Conservation (phyloP, 768 basidiomycete species). For the Trametes gibbosa region DNA sequence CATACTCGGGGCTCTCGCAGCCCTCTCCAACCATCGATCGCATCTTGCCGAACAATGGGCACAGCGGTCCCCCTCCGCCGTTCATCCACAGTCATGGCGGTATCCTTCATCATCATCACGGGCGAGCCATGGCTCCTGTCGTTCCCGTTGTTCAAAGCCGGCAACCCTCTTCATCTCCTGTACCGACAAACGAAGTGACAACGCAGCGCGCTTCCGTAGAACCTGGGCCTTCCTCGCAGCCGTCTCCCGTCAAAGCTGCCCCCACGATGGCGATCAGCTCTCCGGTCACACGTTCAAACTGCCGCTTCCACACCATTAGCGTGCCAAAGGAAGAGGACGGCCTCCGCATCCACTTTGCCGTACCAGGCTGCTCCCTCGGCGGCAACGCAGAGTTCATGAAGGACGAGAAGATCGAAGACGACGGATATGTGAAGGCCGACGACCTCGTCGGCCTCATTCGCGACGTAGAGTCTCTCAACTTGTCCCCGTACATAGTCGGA, state of each 20-base stretch:
- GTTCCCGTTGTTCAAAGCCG: slow-evolving; percentile 1
- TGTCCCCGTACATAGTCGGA: slow-evolving; percentile 53
- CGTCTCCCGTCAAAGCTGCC: background rate
- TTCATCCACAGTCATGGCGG: slow-evolving; percentile 28
- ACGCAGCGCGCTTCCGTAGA: background rate
- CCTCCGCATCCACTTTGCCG: slow-evolving; percentile 57
- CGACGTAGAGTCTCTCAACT: slow-evolving; percentile 48
- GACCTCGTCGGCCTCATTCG: slow-evolving; percentile 44
- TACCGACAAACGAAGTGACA: background rate
- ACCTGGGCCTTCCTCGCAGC: slow-evolving; percentile 12
- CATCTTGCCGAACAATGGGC: slow-evolving; percentile 1
- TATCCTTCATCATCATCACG: slow-evolving; percentile 30
- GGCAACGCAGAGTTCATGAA: slow-evolving; percentile 52
- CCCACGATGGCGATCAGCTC: slow-evolving; percentile 31
- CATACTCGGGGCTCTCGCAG: slow-evolving; percentile 19
- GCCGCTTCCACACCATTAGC: slow-evolving; percentile 67
- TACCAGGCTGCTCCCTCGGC: slow-evolving; percentile 64
- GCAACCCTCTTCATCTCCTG: slow-evolving; percentile 6
- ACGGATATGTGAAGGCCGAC: slow-evolving; percentile 52
- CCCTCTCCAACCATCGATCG: slow-evolving; percentile 24
- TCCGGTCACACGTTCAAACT: slow-evolving; percentile 65
- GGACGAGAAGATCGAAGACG: slow-evolving; percentile 56
- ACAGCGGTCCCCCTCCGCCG: slow-evolving; percentile 14
- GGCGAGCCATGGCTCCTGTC: slow-evolving; percentile 7
- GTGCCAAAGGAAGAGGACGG: slow-evolving; percentile 51